phyloP scores from a whole-genome alignment of 768 basidiomycete species.

The Termitomyces titanicus region DNA sequence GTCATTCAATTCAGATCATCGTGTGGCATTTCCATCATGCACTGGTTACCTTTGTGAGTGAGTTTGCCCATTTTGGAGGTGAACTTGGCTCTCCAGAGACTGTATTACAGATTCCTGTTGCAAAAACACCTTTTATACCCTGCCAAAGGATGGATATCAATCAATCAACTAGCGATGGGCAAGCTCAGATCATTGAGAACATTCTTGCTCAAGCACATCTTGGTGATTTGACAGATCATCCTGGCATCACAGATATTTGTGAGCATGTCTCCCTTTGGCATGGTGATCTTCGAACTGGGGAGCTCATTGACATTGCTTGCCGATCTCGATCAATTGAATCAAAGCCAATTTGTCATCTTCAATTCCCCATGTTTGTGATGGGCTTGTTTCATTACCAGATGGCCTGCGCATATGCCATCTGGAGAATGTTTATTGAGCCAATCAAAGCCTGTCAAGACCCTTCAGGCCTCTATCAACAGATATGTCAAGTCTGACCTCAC shows the following conservation, averaged over 20 bases:
- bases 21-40: constrained; percentile 6
- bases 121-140: constrained; percentile 8
- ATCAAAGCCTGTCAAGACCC: constrained; percentile 2
- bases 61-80: constrained; percentile 12
- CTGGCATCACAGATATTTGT: constrained; percentile 5
- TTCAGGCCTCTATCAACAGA: constrained; percentile 6
- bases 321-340: constrained; percentile 11
- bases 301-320: constrained; percentile 12
- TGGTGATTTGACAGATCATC: constrained; percentile 3
- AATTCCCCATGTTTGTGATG: constrained; percentile 5
- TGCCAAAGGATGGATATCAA: constrained; percentile 15
- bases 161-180: constrained; percentile 14
- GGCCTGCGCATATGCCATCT: constrained; percentile 12
- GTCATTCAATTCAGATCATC: constrained; percentile 5
- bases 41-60: constrained; percentile 9
- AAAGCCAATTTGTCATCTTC: constrained; percentile 8
- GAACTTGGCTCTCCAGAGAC: constrained; percentile 11
- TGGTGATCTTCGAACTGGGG: constrained; percentile 19
- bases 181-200: constrained; percentile 14
- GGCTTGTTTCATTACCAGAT: constrained; percentile 17
- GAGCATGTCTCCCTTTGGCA: constrained; percentile 12
- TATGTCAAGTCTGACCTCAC: constrained; percentile 16
- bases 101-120: constrained; percentile 11
- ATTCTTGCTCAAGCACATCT: constrained; percentile 11
- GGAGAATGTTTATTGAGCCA: constrained; percentile 9